Base-by-base conservation (phyloP, 2,329 filamentous ascomycete species). In the Cryphonectria parasitica region DNA sequence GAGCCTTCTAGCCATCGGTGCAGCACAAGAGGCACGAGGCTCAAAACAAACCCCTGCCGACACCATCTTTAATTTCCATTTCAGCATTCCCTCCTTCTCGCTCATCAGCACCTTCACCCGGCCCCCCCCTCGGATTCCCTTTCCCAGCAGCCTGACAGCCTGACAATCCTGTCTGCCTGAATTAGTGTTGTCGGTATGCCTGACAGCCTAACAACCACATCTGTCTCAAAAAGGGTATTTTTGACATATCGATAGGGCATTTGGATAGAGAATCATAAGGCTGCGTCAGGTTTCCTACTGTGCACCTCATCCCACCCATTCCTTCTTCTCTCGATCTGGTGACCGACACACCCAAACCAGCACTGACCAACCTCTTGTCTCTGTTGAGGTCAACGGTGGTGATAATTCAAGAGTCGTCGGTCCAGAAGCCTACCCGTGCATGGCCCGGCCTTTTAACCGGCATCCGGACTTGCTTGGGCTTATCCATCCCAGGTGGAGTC, bases 1-100 rank as follows among this genome's bases (percentile, higher is more conserved):
- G 62, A 64, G 62, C 41, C 62, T 64, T 64, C 62, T 64, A n/a
- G 62, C 25, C 45, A 17, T 58, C 54, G 54, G 54, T 58, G 54
- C 54, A 31, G 13, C 52, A 54, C 52, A 1, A 7, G 19, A 49
- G 45, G 45, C 52, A 56, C 52, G 52, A 56, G 52, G 52, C 52
- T 56, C 52, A 54, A 54, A 49, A 17, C 10, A 34, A 34, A 54
- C 52, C 52, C 52, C 52, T 54, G 52, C 52, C 52, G 52, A 17
- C n/a, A 25, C 49, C 49, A 25, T 28, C 22, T 28, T 8, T n/a
- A 56, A 39, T 28, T 25, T n/a, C 22, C 22, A 22, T 22, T 22
- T 22, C 19, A 17, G 7, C 19, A 7, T 49, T 19, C n/a, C n/a
- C n/a, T n/a, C 22, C 17, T n/a, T 49, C 45, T n/a, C 45, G 6